Base-by-base conservation (phyloP, 2,329 filamentous ascomycete species). In the Curvularia eragrostidis region DNA sequence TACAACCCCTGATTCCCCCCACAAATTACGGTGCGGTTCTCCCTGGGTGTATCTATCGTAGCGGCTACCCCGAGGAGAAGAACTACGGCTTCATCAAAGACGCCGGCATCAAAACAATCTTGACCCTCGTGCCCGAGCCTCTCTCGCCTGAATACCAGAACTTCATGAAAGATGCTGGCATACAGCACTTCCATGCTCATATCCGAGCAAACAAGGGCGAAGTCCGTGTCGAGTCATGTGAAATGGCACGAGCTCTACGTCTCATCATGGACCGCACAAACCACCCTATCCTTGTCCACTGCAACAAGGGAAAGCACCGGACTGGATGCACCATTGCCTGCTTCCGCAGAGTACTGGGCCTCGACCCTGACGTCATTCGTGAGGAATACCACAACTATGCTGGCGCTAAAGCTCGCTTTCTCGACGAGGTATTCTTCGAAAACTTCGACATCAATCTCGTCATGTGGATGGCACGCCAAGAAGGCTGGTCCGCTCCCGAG, bases 241-340 rank as follows among this genome's bases (percentile, higher is more conserved):
- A 87, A 24, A 91, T 97, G 83, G 83, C 84, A 61, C 80, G 85
- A 7, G 91, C 94, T 44, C 82, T 96, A 23, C 81, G 85, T 12
- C 79, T 94, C 41, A 84, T 94, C 39, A 82, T 94, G 52, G 85
- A 96, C 70, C 84, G 84, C 48, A 78, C 82, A 32, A 92, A 96
- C 62, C 88, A 95, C 64, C 93, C 93, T 0, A 77, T 97, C 10
- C 82, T 97, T 38, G 85, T 97, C 46, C 93, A 97, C 76, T 97
- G 93, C 83, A 97, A 97, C 73, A 93, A 96, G 67, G 93, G 93
- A 73, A 95, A 89, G 84, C 93, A 97, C 73, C 89, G 93, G 56
- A 97, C 93, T 18, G 93, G 93, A 21, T 97, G 93, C 71, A 89
- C 95, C n/a, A 85, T 93, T 48, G 93, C 87, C 18, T 88, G 90